phyloP scores from a whole-genome alignment of 78 protist species.

The Pelomyxa schiedti region DNA sequence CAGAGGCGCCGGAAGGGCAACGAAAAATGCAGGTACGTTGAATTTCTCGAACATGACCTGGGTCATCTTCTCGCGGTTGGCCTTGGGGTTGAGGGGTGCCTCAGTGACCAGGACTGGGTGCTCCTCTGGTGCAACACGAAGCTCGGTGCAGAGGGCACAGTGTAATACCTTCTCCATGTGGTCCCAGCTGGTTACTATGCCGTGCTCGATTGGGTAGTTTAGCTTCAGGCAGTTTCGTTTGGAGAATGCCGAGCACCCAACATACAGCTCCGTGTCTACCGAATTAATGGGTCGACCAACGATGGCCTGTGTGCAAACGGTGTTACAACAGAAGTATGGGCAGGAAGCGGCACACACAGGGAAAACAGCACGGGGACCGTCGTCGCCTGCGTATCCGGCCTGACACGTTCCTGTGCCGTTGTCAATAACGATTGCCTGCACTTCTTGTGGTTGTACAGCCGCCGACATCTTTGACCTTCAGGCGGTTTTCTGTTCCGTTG shows the following conservation, averaged over 20 bases:
- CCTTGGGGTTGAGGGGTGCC: conserved; percentile 94
- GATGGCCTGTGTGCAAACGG: too few relatives aligned
- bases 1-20: conserved; percentile 88
- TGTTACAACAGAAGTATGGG: too few relatives aligned
- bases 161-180: conserved; percentile 88
- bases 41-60: conserved; percentile 94
- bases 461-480: too few relatives aligned
- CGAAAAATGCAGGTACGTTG: conserved; percentile 82
- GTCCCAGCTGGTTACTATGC: conserved; percentile 79
- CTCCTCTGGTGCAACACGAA: conserved; percentile 85
- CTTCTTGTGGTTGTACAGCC: too few relatives aligned
- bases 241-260: conserved; percentile 85
- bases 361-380: too few relatives aligned
- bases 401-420: too few relatives aligned
- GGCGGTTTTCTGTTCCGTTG: too few relatives aligned
- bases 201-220: conserved; percentile 93
- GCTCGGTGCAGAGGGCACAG: conserved; percentile 89
- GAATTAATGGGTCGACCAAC: too few relatives aligned
- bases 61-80: conserved; percentile 87
- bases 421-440: too few relatives aligned
- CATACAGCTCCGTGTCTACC: too few relatives aligned
- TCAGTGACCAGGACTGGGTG: conserved; percentile 93
- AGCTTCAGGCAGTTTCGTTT: conserved; percentile 60
- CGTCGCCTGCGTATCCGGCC: too few relatives aligned
- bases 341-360: too few relatives aligned